Conservation (phyloP, 306 rosid genomes). For the Begonia loranthoides region DNA sequence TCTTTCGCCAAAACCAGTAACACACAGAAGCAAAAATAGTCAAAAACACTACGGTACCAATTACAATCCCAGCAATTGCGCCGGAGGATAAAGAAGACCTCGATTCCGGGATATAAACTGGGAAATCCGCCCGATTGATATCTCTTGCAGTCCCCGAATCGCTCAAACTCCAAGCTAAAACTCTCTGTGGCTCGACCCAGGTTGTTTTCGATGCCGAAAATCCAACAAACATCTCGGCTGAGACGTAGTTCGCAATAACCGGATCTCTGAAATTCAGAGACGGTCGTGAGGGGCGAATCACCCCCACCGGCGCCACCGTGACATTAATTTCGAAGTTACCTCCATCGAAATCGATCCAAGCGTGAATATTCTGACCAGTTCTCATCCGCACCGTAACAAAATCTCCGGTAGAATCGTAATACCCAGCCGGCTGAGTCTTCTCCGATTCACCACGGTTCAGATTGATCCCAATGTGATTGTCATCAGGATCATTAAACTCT, state of each 20-base stretch:
- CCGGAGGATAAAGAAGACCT: conserved; percentile 31
- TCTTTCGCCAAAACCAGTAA: conserved; percentile 38
- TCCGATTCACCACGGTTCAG: conserved; percentile 35
- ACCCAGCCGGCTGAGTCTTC: conserved; percentile 19
- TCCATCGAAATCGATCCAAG: conserved; percentile 80
- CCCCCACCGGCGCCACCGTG: conserved; percentile 48
- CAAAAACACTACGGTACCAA: conserved; percentile 29
- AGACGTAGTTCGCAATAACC: conserved; percentile 38
- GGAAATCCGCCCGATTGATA: conserved; percentile 44
- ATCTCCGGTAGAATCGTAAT: conserved; percentile 31
- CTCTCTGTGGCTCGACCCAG: conserved; percentile 69
- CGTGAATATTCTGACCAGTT: conserved; percentile 45
- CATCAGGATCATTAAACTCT: conserved; percentile 59
- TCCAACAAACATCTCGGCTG: conserved; percentile 71
- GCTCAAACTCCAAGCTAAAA: conserved; percentile 87
- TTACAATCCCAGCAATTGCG: conserved; percentile 39
- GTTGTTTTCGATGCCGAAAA: conserved; percentile 70
- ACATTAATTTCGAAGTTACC: conserved; percentile 33
- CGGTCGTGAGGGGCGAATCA: conserved; percentile 40
- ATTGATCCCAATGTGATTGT: conserved; percentile 74
- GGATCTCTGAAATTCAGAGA: conserved; percentile 32
- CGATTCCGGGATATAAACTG: conserved; percentile 25
- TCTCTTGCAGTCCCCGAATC: conserved; percentile 45
- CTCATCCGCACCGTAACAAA: conserved; percentile 52
- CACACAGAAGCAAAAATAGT: conserved; percentile 10